phyloP scores from a whole-genome alignment of 352 stramenopile genomes.

The Phytophthora melonis region DNA sequence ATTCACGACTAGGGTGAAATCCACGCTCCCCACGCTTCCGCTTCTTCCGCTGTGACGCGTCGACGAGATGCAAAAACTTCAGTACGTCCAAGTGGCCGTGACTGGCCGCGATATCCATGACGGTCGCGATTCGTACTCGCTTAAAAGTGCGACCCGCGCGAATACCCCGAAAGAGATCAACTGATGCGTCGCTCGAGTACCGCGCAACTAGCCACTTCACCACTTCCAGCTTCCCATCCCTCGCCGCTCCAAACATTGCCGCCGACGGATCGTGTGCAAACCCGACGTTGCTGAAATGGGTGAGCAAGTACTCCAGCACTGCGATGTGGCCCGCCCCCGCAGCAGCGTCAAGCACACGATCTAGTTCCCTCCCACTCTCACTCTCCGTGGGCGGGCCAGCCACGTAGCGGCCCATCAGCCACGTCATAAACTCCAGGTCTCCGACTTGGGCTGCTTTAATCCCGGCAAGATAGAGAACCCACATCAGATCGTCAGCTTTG shows the following conservation, averaged over 20 bases:
- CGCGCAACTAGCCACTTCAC: constrained; percentile 1
- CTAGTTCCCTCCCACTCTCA: not conserved
- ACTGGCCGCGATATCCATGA: constrained; percentile 4
- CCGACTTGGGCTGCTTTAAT: not conserved
- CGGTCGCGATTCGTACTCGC: not conserved
- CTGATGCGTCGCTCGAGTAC: not conserved
- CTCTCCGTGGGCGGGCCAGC: not conserved
- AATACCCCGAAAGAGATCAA: not conserved
- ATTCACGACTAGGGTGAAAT: not conserved
- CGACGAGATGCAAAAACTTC: not conserved
- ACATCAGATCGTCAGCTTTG: not conserved
- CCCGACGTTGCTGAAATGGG: not conserved
- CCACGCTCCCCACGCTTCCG: not conserved
- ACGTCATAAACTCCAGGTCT: not conserved
- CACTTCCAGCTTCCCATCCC: not conserved
- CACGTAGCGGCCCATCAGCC: not conserved
- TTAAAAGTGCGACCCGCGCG: not conserved
- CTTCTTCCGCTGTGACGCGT: not conserved
- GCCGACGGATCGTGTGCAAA: not conserved
- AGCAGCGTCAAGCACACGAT: not conserved
- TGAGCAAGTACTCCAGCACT: not conserved
- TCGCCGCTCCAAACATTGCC: not conserved
- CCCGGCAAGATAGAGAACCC: not conserved
- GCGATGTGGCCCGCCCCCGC: not conserved
- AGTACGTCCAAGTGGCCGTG: constrained; percentile 2